phyloP scores from a whole-genome alignment of 1,284 basidiomycete genomes.

The Volvariella volvacea region DNA sequence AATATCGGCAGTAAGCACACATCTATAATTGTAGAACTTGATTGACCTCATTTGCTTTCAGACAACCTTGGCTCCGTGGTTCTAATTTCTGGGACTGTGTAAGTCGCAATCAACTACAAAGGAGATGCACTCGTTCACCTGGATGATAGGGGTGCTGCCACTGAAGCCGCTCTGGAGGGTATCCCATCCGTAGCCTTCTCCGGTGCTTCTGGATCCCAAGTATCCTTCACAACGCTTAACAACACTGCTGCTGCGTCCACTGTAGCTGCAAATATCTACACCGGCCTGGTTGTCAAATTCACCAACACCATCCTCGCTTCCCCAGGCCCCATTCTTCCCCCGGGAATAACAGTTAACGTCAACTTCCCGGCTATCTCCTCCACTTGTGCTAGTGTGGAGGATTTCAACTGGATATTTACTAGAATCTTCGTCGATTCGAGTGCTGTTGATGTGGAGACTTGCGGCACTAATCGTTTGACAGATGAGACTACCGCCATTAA shows the following conservation, averaged over 20 bases:
- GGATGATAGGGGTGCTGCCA: conserved; percentile 37
- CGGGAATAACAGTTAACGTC: conserved; percentile 37
- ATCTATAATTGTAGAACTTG: too few species aligned
- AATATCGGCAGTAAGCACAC: conserved; percentile 41
- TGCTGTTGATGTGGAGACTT: conserved; percentile 34
- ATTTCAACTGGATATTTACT: conserved; percentile 40
- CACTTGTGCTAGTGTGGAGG: conserved; percentile 25
- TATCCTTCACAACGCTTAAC: conserved; percentile 39
- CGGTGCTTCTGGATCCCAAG: conserved; percentile 29
- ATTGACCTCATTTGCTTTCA: conserved; percentile 14
- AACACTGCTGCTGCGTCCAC: conserved; percentile 26
- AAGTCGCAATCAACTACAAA: conserved; percentile 12
- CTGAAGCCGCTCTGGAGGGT: conserved; percentile 37
- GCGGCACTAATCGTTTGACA: conserved; percentile 33
- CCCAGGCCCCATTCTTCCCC: conserved; percentile 31
- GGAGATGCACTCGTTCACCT: neutral
- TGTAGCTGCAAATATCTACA: conserved; percentile 33
- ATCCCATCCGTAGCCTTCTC: conserved; percentile 46
- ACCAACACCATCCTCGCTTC: conserved; percentile 27
- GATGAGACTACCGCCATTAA: conserved; percentile 30
- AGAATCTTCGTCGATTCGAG: conserved; percentile 24
- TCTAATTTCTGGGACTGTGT: conserved; percentile 41
- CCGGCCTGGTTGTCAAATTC: conserved; percentile 34
- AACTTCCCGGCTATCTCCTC: conserved; percentile 38
- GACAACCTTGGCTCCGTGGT: conserved; percentile 32